A percentile compares a stretch with the other conserved stretches of the same genome.
Conservation (phyloP, 257 asterid genomes). For the Nicotiana knightiana region DNA sequence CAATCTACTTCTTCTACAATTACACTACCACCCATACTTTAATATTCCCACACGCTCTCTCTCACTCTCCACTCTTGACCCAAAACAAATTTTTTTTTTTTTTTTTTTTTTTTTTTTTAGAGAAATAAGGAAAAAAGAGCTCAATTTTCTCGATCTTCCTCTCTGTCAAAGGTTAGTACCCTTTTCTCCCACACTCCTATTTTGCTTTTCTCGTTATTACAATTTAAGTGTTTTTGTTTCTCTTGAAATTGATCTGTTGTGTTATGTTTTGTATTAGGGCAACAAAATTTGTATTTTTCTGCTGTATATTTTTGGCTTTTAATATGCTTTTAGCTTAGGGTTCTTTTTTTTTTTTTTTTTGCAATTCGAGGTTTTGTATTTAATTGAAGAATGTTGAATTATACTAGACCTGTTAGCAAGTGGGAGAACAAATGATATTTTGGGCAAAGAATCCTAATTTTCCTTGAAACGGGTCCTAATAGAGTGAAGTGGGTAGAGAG, state of each 20-base stretch:
- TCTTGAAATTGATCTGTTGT: background rate
- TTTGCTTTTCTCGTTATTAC: background rate
- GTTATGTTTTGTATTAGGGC: conserved; percentile 2
- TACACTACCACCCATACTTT: background rate
- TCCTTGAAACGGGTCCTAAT: background rate
- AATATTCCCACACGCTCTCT: background rate
- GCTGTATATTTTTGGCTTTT: background rate
- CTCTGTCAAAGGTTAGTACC: conserved; percentile 1
- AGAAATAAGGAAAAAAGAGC: background rate
- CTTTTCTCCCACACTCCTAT: background rate
- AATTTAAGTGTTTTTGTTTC: background rate
- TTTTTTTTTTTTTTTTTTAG: background rate
- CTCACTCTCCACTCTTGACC: background rate
- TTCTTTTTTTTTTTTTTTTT: too few species aligned
- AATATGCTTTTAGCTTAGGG: background rate
- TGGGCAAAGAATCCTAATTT: background rate
- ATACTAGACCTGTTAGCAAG: background rate
- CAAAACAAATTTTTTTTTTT: background rate
- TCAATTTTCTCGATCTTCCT: background rate
- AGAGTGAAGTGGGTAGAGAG: background rate
- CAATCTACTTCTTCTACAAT: background rate
- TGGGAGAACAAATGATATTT: background rate
- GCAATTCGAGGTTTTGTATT: background rate
- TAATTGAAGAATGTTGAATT: background rate
- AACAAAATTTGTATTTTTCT: background rate